These are phyloP conservation scores for Haematococcus lacustris DNA, from an alignment of 139 green algal species.

Conservation along the genomic window DNA sequence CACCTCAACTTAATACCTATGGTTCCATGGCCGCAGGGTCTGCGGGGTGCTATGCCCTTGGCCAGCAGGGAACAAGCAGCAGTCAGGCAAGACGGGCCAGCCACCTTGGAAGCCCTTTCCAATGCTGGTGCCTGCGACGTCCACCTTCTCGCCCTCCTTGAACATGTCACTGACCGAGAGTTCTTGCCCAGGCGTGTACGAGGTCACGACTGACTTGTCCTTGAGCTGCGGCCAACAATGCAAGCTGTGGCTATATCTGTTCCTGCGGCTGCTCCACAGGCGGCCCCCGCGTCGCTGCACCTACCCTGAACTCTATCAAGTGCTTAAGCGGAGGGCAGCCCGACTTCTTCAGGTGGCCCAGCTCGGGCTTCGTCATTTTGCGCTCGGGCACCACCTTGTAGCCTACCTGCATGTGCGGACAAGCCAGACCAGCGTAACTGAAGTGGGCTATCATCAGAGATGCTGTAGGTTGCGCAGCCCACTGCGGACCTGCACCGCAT, in stretches of 20 bases:
- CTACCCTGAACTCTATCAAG: conserved; percentile 88
- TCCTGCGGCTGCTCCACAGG: background rate
- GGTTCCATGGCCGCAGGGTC: too few species aligned
- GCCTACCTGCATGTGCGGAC: conserved; percentile 34
- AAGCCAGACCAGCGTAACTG: too few species aligned
- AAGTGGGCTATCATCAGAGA: too few species aligned
- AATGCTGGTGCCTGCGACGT: conserved; percentile 83
- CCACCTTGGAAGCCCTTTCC: conserved; percentile 91
- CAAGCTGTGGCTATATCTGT: background rate
- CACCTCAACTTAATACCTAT: too few species aligned
- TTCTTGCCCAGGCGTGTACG: conserved; percentile 72
- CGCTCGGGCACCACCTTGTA: conserved; percentile 68
- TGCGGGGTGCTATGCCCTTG: too few species aligned
- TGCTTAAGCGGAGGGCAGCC: conserved; percentile 68
- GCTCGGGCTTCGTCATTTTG: conserved; percentile 88
- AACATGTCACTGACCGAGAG: conserved; percentile 84
- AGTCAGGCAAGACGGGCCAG: too few species aligned
- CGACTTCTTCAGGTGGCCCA: conserved; percentile 87
- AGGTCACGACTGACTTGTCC: conserved; percentile 33
- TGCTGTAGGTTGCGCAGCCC: too few species aligned
- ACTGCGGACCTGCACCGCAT: conserved; percentile 75
- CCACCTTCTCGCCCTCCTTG: conserved; percentile 85
- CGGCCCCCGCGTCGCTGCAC: background rate
- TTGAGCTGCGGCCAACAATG: conserved; percentile 45
- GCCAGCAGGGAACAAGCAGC: too few species aligned